Percentiles rank a stretch among this genome's conserved stretches.
Conservation (phyloP, 345 rosid species). For the Cochlearia excelsa region DNA sequence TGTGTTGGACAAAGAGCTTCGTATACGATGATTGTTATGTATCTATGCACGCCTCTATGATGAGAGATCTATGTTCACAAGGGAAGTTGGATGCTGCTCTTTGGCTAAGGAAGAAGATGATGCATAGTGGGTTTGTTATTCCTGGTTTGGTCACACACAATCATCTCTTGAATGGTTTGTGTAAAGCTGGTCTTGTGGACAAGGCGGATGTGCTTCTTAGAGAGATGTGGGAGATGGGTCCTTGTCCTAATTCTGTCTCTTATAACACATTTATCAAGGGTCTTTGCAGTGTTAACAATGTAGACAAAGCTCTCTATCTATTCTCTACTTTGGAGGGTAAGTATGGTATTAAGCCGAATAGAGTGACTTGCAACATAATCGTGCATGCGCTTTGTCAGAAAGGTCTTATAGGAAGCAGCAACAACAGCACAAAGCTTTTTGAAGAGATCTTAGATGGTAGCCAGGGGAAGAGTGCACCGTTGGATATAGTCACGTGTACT, state of each 20-base stretch:
- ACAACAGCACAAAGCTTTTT: slow-evolving; percentile 38
- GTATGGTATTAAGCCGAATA: slow-evolving; percentile 53
- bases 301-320: slow-evolving; percentile 56
- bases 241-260: slow-evolving; percentile 59
- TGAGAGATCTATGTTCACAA: slow-evolving; percentile 54
- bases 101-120: slow-evolving; percentile 53
- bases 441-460: slow-evolving; percentile 42
- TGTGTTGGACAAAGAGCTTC: slow-evolving; percentile 32
- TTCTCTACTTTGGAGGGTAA: slow-evolving; percentile 49
- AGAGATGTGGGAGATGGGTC: slow-evolving; percentile 71
- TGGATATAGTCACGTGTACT: slow-evolving; percentile 52
- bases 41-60: slow-evolving; percentile 30
- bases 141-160: slow-evolving; percentile 67
- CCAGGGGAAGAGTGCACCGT: slow-evolving; percentile 33
- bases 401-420: slow-evolving; percentile 48
- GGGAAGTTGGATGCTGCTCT: slow-evolving; percentile 70
- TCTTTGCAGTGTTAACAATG: slow-evolving; percentile 45
- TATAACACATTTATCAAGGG: slow-evolving; percentile 62
- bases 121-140: slow-evolving; percentile 45
- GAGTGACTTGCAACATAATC: slow-evolving; percentile 61
- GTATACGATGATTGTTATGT: slow-evolving; percentile 33
- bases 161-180: slow-evolving; percentile 58
- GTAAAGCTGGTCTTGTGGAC: slow-evolving; percentile 47
- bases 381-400: slow-evolving; percentile 59
- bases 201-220: slow-evolving; percentile 54